Percentiles rank a stretch among this genome's conserved stretches.
Conservation (phyloP, 306 rosid genomes). For the Glycine tomentella region DNA sequence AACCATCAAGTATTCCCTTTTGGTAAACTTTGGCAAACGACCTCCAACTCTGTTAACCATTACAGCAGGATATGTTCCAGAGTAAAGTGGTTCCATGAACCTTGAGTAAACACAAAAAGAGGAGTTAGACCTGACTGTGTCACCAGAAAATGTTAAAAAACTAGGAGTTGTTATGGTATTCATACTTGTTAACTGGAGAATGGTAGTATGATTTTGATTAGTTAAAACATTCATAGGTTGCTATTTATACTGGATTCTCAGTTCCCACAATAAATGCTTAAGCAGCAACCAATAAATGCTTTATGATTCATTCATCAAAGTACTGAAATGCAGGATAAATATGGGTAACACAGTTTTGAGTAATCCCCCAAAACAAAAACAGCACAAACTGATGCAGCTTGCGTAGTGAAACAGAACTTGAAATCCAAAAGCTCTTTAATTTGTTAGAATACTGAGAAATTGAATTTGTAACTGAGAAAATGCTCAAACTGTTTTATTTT, state of each 20-base stretch:
- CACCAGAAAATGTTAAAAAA: neutral
- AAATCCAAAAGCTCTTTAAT: neutral
- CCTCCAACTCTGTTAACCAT: slow-evolving; percentile 53
- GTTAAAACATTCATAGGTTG: neutral
- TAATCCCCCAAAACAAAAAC: neutral
- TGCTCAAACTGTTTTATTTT: neutral
- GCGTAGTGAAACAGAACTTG: neutral
- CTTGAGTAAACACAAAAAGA: slow-evolving; percentile 46
- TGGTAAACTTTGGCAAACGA: slow-evolving; percentile 62
- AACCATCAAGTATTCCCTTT: slow-evolving; percentile 51
- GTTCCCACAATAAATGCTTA: neutral
- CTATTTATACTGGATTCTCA: neutral
- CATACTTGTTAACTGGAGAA: neutral
- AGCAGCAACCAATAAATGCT: neutral
- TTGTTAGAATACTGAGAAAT: neutral
- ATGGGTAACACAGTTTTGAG: neutral
- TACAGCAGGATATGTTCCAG: slow-evolving; percentile 64
- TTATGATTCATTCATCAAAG: neutral
- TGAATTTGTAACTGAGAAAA: neutral
- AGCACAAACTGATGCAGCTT: neutral
- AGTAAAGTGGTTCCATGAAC: slow-evolving; percentile 67
- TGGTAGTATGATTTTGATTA: neutral
- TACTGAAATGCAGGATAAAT: neutral
- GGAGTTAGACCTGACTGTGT: slow-evolving; percentile 28
- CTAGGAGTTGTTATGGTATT: neutral